Base-by-base conservation (phyloP, 2,329 filamentous ascomycete genomes). In the Nemania sp. region DNA sequence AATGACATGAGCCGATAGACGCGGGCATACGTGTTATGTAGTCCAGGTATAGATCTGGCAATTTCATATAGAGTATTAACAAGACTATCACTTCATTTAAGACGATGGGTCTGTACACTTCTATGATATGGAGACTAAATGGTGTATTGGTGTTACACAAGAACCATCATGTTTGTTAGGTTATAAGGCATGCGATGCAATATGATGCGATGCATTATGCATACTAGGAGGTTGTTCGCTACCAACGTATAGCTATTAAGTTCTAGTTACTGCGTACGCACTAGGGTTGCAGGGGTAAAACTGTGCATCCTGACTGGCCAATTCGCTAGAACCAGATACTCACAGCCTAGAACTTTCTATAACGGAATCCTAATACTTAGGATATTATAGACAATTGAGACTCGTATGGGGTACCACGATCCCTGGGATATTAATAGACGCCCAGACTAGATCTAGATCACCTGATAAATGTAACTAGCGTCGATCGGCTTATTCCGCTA, bases 371-470 rank as follows among this genome's bases (percentile, higher is more conserved):
- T n/a, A n/a, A n/a, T n/a, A n/a, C n/a, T n/a, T n/a, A n/a, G n/a
- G n/a, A n/a, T n/a, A n/a, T n/a, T n/a, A n/a, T n/a, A n/a, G n/a
- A n/a, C n/a, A 35, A 35, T 11, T 35, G 11, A 35, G 5, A 35
- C 32, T 11, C 32, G 32, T 35, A 35, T 35, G 32, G 32, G 32
- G 38, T 43, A 43, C 11, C 38, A 18, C 15, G 15, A 18, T 15
- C 38, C 41, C 18, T 5, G n/a, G 18, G 18, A n/a, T 45, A 45
- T 45, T 45, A 45, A 45, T 45, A 45, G 41, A 45, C 20, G 18
- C 11, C 27, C 32, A 52, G 22, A 54, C 32, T 54, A 47, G 61
- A 57, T 52, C 53, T 57, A 57, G 62, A 64, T 35, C 43, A 38
- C 13, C 24, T 43, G 20, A 43, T 8, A 20, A 53, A 58, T 52